phyloP scores from a whole-genome alignment of 176 grass and related monocot species.

The Alloteropsis semialata region DNA sequence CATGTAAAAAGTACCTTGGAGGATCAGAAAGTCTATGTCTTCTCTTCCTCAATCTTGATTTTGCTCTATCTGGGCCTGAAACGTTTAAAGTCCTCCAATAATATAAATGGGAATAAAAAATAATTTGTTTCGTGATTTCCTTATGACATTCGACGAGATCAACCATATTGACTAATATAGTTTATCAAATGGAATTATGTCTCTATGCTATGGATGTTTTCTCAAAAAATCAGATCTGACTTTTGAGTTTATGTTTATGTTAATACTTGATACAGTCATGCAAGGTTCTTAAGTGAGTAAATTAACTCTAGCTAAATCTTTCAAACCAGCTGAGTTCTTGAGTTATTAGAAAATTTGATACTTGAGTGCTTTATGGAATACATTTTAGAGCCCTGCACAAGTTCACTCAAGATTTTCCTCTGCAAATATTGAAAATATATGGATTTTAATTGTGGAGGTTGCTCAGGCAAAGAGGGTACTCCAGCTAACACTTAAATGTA shows the following conservation, averaged over 20 bases:
- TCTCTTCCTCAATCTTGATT: neutral
- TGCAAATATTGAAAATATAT: neutral
- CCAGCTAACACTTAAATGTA: neutral
- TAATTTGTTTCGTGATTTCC: neutral
- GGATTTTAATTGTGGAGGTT: neutral
- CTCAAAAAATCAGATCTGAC: neutral
- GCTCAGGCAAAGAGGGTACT: neutral
- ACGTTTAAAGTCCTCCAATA: neutral
- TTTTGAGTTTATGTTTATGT: neutral
- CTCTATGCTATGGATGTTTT: neutral
- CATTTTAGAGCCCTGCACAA: neutral
- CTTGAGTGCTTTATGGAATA: neutral
- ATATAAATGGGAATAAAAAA: neutral
- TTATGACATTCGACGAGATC: slow-evolving; percentile 9
- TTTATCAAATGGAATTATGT: neutral
- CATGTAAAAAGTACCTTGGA: slow-evolving; percentile 4
- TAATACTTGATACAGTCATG: neutral
- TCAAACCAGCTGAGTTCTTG: neutral
- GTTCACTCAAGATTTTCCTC: neutral
- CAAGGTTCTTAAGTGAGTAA: neutral
- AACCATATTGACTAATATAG: neutral
- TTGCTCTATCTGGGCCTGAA: neutral
- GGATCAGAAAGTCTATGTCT: neutral
- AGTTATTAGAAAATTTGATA: neutral
- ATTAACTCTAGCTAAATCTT: neutral